Evolutionary conservation across 2,329 filamentous ascomycete genomes (phyloP).

Genomic region (Helicocarpus griseus): DNA sequence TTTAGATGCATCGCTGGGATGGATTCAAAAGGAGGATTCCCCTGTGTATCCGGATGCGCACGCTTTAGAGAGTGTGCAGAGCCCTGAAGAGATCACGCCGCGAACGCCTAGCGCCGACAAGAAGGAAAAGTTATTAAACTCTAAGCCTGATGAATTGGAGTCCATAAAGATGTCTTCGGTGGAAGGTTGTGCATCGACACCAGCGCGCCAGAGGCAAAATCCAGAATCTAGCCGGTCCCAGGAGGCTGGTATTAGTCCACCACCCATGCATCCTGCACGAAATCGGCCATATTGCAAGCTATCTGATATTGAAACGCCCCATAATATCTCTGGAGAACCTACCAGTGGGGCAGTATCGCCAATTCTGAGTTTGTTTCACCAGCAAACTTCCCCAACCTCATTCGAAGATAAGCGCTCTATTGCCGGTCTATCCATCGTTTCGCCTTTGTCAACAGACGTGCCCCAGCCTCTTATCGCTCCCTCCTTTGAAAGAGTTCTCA

Average conservation of each 20-base stretch:
- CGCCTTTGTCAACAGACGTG: constrained; percentile 16
- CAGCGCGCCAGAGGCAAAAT: background rate
- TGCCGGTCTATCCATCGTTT: constrained; percentile 12
- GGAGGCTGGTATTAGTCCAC: background rate
- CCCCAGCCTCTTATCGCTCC: constrained; percentile 11
- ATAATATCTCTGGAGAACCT: background rate
- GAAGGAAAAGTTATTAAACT: background rate
- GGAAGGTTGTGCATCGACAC: background rate
- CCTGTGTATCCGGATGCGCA: background rate
- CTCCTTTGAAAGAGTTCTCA: background rate
- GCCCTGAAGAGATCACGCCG: background rate
- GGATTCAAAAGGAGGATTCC: background rate
- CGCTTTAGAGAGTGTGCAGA: background rate
- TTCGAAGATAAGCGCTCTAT: constrained; percentile 4
- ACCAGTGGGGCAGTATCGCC: constrained; percentile 3
- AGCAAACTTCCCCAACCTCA: background rate
- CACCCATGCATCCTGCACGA: background rate
- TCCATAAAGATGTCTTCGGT: background rate
- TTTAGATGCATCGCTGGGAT: background rate
- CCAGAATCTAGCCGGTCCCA: background rate
- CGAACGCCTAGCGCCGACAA: background rate
- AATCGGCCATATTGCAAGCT: background rate
- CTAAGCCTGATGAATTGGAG: background rate
- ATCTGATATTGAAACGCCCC: background rate
- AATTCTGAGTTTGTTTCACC: background rate